Evolutionary conservation across 306 rosid species (phyloP), one percentile per base, ranked within the genome.

Genomic region (Argentina anserina): DNA sequence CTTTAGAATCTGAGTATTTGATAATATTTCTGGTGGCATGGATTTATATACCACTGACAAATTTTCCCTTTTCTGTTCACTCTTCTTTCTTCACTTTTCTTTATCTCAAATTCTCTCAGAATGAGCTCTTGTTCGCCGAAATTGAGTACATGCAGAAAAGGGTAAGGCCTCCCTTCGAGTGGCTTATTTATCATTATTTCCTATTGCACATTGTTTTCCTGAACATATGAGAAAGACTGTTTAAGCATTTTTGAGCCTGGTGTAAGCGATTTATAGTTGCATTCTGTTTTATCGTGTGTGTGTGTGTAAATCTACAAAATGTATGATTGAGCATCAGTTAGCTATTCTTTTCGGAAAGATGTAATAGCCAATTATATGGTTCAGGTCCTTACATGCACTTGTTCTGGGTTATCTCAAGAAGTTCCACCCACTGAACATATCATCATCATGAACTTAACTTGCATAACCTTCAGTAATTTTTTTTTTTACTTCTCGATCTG

Each of bases 111-210:
- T 52, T 70, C 72, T 28, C 42, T 59, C 90, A 93, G 98, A 91
- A 93, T 6, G 97, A 93, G 88, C 90, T 90, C 73, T 71, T 90
- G 82, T 88, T 90, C 80, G 85, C 90, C 26, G 98, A 92, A 83
- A 87, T 92, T 75, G 96, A 92, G 83, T 90, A 87, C 89, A 92
- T 92, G 98, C 95, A 92, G 70, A 90, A 90, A 69, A 83, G 90
- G 90, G 90, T 86, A 83, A 29, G 66, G 3, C 21, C 7, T 26
- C 68, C 71, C 67, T 65, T 73, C 9, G 40, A 50, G 39, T 42
- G 69, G n/a, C 15, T 47, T 21, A 36, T 72, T 37, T 60, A 7
- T 36, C 1, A 13, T 37, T 21, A 11, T 33, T 7, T 33, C 58
- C 36, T 59, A 7, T 39, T 67, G 23, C 12, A 62, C 28, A 29